phyloP scores from a whole-genome alignment of 345 rosid genomes.

The Melaleuca alternifolia region DNA sequence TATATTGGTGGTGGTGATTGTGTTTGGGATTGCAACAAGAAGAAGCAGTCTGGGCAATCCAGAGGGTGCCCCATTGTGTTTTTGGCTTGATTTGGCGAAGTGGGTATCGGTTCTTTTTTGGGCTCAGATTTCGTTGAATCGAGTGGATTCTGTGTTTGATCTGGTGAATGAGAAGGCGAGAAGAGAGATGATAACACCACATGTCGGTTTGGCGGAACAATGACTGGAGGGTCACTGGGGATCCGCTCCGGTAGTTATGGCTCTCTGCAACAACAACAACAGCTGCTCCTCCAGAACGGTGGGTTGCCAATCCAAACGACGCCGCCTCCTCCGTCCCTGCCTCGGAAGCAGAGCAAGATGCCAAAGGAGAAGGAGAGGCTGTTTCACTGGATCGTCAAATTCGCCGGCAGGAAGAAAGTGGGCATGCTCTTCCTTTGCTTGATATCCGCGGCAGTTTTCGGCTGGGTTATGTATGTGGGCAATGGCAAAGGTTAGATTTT shows the following conservation, averaged over 20 bases:
- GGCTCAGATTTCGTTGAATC: not conserved
- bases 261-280: slow-evolving; percentile 74
- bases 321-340: slow-evolving; percentile 30
- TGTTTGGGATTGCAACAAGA: not conserved
- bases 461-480: slow-evolving; percentile 74
- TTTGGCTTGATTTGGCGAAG: slow-evolving; percentile 4
- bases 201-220: slow-evolving; percentile 18
- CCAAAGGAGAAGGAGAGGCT: slow-evolving; percentile 72
- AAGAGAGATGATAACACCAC: slow-evolving; percentile 30
- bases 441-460: slow-evolving; percentile 75
- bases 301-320: slow-evolving; percentile 29
- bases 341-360: slow-evolving; percentile 68
- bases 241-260: slow-evolving; percentile 84
- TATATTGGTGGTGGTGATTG: not conserved
- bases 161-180: not conserved
- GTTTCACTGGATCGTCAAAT: slow-evolving; percentile 79
- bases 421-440: slow-evolving; percentile 85
- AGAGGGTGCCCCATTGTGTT: slow-evolving; percentile 3
- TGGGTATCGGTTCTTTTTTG: not conserved
- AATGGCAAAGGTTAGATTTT: slow-evolving; percentile 73
- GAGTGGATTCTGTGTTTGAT: not conserved
- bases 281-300: slow-evolving; percentile 27
- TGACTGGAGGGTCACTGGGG: slow-evolving; percentile 65
- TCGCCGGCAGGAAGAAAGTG: slow-evolving; percentile 86
- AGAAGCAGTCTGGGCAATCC: slow-evolving; percentile 1